Conservation (phyloP, 768 basidiomycete genomes). For the Rhizopogon vulgaris region DNA sequence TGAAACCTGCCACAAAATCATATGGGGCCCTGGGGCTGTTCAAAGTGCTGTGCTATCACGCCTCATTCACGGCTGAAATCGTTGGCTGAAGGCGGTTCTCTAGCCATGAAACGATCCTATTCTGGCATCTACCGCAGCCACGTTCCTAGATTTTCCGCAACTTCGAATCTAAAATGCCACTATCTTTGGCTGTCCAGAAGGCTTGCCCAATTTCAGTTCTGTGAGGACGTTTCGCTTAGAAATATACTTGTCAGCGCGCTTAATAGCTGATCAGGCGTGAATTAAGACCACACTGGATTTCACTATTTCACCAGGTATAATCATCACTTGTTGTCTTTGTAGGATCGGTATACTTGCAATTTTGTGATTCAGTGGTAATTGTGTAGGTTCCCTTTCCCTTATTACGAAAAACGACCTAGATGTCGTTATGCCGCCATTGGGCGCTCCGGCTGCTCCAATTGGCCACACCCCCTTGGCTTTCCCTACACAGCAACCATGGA, state of each 20-base stretch:
- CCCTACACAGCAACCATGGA: background rate
- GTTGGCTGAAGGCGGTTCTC: background rate
- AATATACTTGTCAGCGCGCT: background rate
- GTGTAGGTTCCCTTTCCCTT: background rate
- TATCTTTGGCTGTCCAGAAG: background rate
- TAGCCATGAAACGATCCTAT: background rate
- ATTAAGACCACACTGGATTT: background rate
- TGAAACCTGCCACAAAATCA: background rate
- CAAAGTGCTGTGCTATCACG: background rate
- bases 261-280: background rate
- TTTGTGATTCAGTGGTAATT: background rate
- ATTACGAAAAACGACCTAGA: background rate
- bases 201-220: background rate
- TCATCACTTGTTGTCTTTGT: background rate
- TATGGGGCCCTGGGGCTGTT: background rate
- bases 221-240: background rate
- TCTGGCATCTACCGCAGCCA: background rate
- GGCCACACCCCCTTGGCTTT: conserved; percentile 1
- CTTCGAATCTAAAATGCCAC: background rate
- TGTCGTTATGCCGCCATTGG: background rate
- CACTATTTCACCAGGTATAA: no score
- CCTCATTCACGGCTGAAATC: background rate
- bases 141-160: background rate
- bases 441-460: background rate
- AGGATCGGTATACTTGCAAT: background rate